Conservation (phyloP, 495 filamentous ascomycete species). For the Neurospora cerealis region DNA sequence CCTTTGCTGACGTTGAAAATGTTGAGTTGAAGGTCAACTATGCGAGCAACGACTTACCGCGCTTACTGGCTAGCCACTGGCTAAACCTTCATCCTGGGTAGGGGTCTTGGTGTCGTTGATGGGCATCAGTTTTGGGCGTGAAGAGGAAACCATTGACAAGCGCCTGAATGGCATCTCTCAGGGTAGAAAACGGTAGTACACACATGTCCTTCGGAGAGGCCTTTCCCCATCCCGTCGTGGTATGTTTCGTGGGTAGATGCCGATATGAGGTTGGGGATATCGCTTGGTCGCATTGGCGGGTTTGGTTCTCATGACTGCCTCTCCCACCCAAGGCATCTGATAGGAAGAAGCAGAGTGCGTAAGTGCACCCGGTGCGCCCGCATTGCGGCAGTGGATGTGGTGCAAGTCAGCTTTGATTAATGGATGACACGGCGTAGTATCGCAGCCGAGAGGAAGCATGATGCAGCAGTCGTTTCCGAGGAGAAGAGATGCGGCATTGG, state of each 20-base stretch:
- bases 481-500: neutral
- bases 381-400: neutral
- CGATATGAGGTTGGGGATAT: neutral
- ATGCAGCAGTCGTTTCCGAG: neutral
- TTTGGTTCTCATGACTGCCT: neutral
- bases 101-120: neutral
- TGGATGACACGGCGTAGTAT: neutral
- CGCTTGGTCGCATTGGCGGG: neutral
- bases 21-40: neutral
- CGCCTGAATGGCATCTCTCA: neutral
- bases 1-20: neutral
- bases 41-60: neutral
- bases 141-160: neutral
- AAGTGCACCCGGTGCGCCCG: neutral
- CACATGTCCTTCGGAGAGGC: neutral
- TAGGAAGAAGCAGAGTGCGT: neutral
- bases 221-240: neutral
- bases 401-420: neutral
- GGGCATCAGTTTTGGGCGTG: neutral
- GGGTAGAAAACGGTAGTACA: neutral
- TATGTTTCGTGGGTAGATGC: neutral
- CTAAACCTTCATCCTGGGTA: neutral
- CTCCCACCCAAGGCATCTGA: neutral
- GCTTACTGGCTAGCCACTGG: neutral
- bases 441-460: neutral